phyloP scores from a whole-genome alignment of 106 monocot species.

The Allium sativum region DNA sequence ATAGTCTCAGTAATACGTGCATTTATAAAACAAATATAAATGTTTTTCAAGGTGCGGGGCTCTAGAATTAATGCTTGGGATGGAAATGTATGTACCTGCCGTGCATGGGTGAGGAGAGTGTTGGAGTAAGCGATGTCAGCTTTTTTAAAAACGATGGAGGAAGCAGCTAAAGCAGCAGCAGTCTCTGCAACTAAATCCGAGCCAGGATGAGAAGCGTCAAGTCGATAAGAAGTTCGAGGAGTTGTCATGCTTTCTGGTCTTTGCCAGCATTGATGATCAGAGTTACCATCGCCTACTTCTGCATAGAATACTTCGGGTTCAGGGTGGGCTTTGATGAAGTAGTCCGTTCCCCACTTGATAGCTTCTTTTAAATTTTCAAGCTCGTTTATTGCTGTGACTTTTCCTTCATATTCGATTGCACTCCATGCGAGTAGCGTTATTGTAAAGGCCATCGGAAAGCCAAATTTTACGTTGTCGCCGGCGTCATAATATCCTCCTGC shows the following conservation, averaged over 20 bases:
- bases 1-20: not conserved
- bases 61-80: not conserved
- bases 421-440: constrained; percentile 58
- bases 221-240: constrained; percentile 25
- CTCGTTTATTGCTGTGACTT: constrained; percentile 25
- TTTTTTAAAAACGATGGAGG: constrained; percentile 30
- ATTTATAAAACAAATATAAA: not conserved
- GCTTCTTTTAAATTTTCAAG: constrained; percentile 35
- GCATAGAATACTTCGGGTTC: constrained; percentile 28
- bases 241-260: constrained; percentile 79
- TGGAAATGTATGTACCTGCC: constrained; percentile 19
- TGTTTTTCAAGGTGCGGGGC: no score
- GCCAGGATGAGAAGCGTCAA: constrained; percentile 30
- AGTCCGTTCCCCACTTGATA: constrained; percentile 69
- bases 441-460: constrained; percentile 71
- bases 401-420: constrained; percentile 22
- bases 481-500: constrained; percentile 82
- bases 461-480: constrained; percentile 87
- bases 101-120: constrained; percentile 28
- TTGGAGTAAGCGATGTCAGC: constrained; percentile 19
- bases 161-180: constrained; percentile 51
- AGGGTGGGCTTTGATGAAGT: constrained; percentile 42
- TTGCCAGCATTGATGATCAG: constrained; percentile 78
- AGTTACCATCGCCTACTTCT: constrained; percentile 65
- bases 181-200: constrained; percentile 60